Evolutionary conservation across 371 early-diverging fungal genomes (phyloP).

Genomic region (Neoconidiobolus thromboides): DNA sequence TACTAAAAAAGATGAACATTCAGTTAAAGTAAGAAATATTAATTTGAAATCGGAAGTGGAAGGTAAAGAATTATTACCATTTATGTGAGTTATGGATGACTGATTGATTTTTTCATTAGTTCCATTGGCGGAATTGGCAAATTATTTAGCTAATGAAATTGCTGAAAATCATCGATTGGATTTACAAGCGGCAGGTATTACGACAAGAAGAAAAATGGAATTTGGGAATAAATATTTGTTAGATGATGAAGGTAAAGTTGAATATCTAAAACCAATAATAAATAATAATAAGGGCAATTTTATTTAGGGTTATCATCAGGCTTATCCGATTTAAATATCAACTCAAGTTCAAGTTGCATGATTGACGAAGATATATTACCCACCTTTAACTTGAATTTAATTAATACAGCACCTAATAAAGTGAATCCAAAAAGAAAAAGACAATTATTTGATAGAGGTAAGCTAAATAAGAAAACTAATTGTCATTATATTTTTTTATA

Average conservation of each 20-base stretch:
- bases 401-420: not conserved
- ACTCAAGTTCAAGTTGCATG: no score
- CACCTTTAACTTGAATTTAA: not conserved
- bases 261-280: no score
- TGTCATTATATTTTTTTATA: not conserved
- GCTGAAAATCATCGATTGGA: constrained; percentile 40
- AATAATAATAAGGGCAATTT: no score
- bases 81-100: no score
- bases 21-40: constrained; percentile 57
- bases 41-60: constrained; percentile 44
- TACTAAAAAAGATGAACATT: constrained; percentile 12
- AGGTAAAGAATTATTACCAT: constrained; percentile 6
- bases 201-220: no score
- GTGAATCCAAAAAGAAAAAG: not conserved
- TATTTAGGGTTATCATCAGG: no score
- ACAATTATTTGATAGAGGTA: not conserved
- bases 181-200: not conserved
- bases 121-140: constrained; percentile 20
- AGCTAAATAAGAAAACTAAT: not conserved
- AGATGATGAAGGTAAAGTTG: no score
- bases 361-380: not conserved
- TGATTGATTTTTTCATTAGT: no score
- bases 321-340: no score
- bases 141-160: constrained; percentile 45
- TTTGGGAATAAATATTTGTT: no score